Evolutionary conservation across 208 protist species (phyloP).

Genomic region (Vickermania spadyakhi): DNA sequence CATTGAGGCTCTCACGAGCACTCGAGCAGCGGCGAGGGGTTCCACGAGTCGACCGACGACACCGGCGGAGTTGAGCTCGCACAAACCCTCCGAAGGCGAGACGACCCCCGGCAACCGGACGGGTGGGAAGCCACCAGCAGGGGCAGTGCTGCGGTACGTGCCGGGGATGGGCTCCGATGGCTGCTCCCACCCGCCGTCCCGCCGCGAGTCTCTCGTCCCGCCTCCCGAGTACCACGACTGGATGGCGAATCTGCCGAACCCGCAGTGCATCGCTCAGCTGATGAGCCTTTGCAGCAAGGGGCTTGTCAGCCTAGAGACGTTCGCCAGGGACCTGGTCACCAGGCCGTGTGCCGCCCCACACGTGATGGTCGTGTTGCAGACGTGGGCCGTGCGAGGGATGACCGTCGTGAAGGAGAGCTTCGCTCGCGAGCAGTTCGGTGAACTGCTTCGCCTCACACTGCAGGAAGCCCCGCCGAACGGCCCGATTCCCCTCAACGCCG

Average conservation of each 20-base stretch:
- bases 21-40: not conserved
- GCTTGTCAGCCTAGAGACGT: constrained; percentile 11
- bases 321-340: constrained; percentile 27
- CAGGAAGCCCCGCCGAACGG: constrained; percentile 9
- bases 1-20: constrained; percentile 29
- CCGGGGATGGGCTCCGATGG: not conserved
- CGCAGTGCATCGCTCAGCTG: constrained; percentile 44
- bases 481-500: constrained; percentile 6
- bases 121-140: not conserved
- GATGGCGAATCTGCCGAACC: not conserved
- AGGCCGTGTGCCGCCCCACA: constrained; percentile 14
- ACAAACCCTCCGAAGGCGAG: not conserved
- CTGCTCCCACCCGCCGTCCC: not conserved
- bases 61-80: no score
- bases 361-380: constrained; percentile 22
- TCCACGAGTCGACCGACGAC: not conserved
- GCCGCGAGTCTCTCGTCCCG: not conserved
- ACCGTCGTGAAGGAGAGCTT: constrained; percentile 59
- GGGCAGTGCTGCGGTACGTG: no score
- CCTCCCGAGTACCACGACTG: constrained; percentile 4
- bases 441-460: constrained; percentile 27
- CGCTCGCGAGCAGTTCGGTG: constrained; percentile 34
- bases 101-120: not conserved
- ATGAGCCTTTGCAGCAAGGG: constrained; percentile 31
- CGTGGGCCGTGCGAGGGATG: constrained; percentile 61